Percentiles rank a stretch among this genome's conserved stretches.
phyloP scores from a whole-genome alignment of 306 rosid species.

The Sechiopsis laciniata region DNA sequence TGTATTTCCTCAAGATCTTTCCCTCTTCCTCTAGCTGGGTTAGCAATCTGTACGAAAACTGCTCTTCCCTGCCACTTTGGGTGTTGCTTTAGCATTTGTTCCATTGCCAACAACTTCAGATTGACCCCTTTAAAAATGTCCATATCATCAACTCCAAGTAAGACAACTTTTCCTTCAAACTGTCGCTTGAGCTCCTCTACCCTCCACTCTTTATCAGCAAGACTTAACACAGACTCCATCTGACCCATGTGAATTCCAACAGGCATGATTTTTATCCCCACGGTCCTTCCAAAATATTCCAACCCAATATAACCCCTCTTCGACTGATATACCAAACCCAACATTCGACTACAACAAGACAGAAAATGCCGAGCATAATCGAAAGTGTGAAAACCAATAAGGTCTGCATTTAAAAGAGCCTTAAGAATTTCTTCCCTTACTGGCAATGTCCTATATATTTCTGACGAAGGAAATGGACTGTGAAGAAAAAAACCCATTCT shows the following conservation, averaged over 20 bases:
- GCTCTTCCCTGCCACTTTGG: slow-evolving; percentile 50
- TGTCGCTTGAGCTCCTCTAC: slow-evolving; percentile 41
- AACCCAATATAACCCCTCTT: slow-evolving; percentile 66
- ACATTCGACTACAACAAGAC: slow-evolving; percentile 66
- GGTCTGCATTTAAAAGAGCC: slow-evolving; percentile 57
- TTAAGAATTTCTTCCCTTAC: slow-evolving; percentile 62
- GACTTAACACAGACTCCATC: slow-evolving; percentile 44
- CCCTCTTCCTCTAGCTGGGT: slow-evolving; percentile 60
- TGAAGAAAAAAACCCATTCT: slow-evolving; percentile 67
- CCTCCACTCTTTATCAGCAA: slow-evolving; percentile 54
- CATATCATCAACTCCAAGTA: slow-evolving; percentile 61
- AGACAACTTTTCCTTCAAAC: slow-evolving; percentile 44
- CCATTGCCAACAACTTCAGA: slow-evolving; percentile 56
- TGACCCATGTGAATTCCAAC: slow-evolving; percentile 71
- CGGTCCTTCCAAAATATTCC: slow-evolving; percentile 62
- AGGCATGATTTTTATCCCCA: slow-evolving; percentile 60
- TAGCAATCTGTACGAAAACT: slow-evolving; percentile 49
- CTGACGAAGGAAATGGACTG: slow-evolving; percentile 61
- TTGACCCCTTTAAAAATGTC: slow-evolving; percentile 57
- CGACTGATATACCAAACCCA: slow-evolving; percentile 61
- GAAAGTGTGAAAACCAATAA: slow-evolving; percentile 67
- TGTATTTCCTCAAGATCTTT: slow-evolving; percentile 54
- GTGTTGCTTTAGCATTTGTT: slow-evolving; percentile 53
- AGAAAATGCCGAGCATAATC: slow-evolving; percentile 67
- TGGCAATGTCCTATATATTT: slow-evolving; percentile 60